Evolutionary conservation across 805 yeast species (phyloP), one percentile per base, ranked within the genome.

Genomic region (Ogataea corticis): DNA sequence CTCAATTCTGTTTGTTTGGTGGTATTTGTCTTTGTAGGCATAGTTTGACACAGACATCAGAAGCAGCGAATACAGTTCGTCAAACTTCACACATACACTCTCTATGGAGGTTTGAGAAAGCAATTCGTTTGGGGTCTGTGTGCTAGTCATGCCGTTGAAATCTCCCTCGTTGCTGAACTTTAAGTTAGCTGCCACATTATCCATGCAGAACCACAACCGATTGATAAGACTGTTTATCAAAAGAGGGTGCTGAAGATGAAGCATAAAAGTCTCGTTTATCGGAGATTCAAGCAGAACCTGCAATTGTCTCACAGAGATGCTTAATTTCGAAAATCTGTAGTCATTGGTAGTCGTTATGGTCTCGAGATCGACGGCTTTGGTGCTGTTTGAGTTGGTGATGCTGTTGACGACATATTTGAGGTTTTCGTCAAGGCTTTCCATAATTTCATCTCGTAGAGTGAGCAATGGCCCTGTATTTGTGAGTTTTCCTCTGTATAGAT

Each of bases 161-260:
- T 28, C 16, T n/a, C 25, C 11, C 3, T 52, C 42, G 9, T 51
- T 49, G 13, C 50, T 43, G n/a, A 56, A 42, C 21, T 46, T 52
- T 14, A 59, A 53, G 44, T 66, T 65, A 11, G 61, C 48, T 1
- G 57, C 61, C 2, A 57, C 51, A 37, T 65, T 63, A 31, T 63
- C 63, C 38, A 65, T 38, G 34, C 69, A 66, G 43, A 65, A 61
- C 69, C 69, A 66, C 2, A 57, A 43, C 40, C 65, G 53, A 15
- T 55, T 49, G 2, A 63, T 52, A 12, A 54, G 45, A 23, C 56
- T 57, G 30, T 66, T 65, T 2, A 65, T 17, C 10, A 49, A 38
- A 17, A 55, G 50, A 1, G 54, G 45, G 5, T 50, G 46, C 19
- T 57, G 59, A 2, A 54, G 42, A 14, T 59, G 55, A 3, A 57